Evolutionary conservation across 805 yeast genomes (phyloP), one percentile per base, ranked within the genome.

Genomic region (Barnettozyma sucrosica): DNA sequence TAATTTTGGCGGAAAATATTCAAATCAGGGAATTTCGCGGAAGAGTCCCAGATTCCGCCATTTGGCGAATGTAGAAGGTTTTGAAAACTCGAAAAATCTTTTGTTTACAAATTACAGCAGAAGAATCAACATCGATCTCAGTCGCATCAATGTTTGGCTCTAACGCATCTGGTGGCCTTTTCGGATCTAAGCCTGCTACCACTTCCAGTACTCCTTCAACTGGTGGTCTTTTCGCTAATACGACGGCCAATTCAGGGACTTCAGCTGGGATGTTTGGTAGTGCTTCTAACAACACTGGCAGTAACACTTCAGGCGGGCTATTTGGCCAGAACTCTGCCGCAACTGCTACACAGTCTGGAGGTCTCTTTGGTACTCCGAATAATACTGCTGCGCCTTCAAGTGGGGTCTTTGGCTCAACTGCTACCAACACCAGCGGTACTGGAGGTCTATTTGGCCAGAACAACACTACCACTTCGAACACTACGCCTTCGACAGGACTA

Each of bases 331-430:
- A 11, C 37, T 2, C 37, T 13, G 23, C 37, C 23, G 14, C 42
- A 49, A 48, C 53, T 40, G 24, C 48, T 5, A 20, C 40, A 11
- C 32, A 28, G 40, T 20, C 39, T 10, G 36, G 36, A n/a, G 44
- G 44, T 7, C 18, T 41, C 13, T 41, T 41, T 41, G 45, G 45
- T 8, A 18, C 45, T n/a, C 8, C 36, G 5, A 37, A 19, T 19
- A 37, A n/a, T 20, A 21, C 52, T 16, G 19, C 52, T 6, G 28
- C 55, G 28, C 25, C 63, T 1, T 40, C 63, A 5, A 65, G 66
- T 20, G 70, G 71, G 6, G 49, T 68, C 9, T 68, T 68, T 51
- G 70, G 70, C 6, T 20, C 42, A 5, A 65, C 65, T 18, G 11
- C 21, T 33, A 5, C 36, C 5, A 33, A 33, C 13, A 18, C 19